Percentiles rank a stretch among this genome's conserved stretches.
phyloP scores from a whole-genome alignment of 192 early-diverging fungal species.

The Umbelopsis sp. region DNA sequence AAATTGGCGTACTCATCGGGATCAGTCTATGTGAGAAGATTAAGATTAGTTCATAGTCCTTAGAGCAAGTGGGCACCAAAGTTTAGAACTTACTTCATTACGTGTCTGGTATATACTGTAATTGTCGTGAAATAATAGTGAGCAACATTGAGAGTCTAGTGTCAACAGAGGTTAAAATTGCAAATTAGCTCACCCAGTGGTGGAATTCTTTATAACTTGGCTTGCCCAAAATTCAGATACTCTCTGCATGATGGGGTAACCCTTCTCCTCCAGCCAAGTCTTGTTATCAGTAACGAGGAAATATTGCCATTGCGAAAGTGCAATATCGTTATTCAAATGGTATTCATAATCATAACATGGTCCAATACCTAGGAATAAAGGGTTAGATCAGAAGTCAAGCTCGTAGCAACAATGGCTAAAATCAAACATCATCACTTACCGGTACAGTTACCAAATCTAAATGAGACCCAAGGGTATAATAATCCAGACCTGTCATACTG shows the following conservation, averaged over 20 bases:
- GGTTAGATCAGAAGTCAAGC: background rate
- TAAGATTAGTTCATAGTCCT: background rate
- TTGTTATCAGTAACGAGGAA: constrained; percentile 29
- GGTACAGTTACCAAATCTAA: constrained; percentile 37
- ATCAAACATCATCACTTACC: constrained; percentile 9
- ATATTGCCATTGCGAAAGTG: constrained; percentile 40
- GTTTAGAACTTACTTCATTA: constrained; percentile 14
- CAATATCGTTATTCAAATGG: constrained; percentile 43
- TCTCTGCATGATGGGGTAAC: constrained; percentile 37
- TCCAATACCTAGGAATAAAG: constrained; percentile 28
- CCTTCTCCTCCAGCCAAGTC: constrained; percentile 37
- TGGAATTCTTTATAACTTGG: constrained; percentile 31
- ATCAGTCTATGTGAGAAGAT: constrained; percentile 19
- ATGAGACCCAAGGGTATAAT: constrained; percentile 38
- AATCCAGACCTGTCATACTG: constrained; percentile 31
- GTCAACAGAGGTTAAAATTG: too few species aligned
- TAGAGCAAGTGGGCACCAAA: background rate
- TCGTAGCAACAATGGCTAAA: background rate
- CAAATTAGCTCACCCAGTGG: constrained; percentile 24
- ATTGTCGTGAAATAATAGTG: background rate
- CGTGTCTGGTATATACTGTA: background rate
- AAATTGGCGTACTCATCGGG: constrained; percentile 40
- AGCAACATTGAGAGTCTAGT: too few species aligned
- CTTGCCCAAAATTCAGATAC: constrained; percentile 42
- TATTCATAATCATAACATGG: constrained; percentile 44